phyloP scores from a whole-genome alignment of 164 flowering plant species.

The Piper longum region DNA sequence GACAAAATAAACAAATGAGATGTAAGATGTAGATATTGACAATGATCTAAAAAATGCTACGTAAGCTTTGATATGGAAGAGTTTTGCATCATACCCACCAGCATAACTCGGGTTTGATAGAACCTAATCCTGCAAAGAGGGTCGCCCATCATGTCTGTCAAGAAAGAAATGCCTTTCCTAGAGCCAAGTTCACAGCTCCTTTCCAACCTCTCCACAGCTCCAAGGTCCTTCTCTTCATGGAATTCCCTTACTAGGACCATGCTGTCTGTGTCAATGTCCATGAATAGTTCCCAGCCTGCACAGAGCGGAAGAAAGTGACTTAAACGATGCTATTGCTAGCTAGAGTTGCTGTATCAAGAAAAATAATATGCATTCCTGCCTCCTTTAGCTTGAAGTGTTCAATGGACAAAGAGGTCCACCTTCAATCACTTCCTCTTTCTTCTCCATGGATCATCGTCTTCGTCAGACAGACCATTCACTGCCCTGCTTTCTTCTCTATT shows the following conservation, averaged over 20 bases:
- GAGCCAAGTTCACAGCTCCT: conserved; percentile 28
- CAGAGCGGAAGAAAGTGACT: neutral
- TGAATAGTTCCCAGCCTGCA: conserved; percentile 1
- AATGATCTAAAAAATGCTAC: no score
- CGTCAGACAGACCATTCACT: no score
- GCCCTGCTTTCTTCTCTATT: no score
- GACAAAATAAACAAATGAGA: no score
- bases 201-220: conserved; percentile 39
- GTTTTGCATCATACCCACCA: conserved; percentile 24
- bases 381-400: neutral
- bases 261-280: conserved; percentile 12
- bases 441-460: neutral
- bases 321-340: no score
- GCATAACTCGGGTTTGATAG: conserved; percentile 30
- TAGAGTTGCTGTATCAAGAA: neutral
- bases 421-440: neutral
- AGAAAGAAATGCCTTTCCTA: conserved; percentile 27
- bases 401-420: neutral
- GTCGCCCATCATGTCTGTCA: conserved; percentile 34
- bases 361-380: neutral
- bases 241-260: conserved; percentile 30
- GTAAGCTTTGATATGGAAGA: neutral
- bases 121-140: conserved; percentile 42
- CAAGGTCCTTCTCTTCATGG: conserved; percentile 30
- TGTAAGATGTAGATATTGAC: no score